phyloP scores from a whole-genome alignment of 768 basidiomycete species.

The Termitomyces bulborhizus region DNA sequence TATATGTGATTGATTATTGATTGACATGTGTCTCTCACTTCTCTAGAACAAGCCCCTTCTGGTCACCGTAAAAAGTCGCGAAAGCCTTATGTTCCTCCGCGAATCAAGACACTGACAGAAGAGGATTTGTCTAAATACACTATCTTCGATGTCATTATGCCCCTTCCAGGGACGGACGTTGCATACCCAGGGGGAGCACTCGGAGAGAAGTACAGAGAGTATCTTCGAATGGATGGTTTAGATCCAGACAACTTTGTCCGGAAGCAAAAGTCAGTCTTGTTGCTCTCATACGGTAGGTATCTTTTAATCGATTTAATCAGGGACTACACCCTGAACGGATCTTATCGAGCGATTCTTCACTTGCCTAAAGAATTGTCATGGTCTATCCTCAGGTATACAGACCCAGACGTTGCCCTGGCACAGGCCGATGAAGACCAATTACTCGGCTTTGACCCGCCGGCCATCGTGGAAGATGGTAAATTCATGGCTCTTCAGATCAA shows the following conservation, averaged over 20 bases:
- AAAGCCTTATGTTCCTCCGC: slow-evolving; percentile 60
- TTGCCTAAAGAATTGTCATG: slow-evolving; percentile 78
- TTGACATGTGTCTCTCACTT: background rate
- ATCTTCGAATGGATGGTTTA: slow-evolving; percentile 78
- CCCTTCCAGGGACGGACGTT: slow-evolving; percentile 93
- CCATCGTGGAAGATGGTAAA: slow-evolving; percentile 61
- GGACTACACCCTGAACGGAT: slow-evolving; percentile 89
- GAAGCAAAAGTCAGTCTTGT: slow-evolving; percentile 72
- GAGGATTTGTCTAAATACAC: slow-evolving; percentile 76
- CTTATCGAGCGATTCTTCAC: slow-evolving; percentile 90
- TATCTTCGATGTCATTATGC: slow-evolving; percentile 95
- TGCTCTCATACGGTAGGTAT: background rate
- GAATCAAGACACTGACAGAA: slow-evolving; percentile 71
- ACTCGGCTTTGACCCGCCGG: slow-evolving; percentile 72
- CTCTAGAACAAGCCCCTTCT: slow-evolving; percentile 17
- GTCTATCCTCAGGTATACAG: slow-evolving; percentile 82
- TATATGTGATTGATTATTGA: slow-evolving; percentile 11
- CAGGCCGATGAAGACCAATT: slow-evolving; percentile 95
- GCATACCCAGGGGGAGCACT: slow-evolving; percentile 84
- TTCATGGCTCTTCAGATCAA: slow-evolving; percentile 86
- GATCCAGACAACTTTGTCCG: slow-evolving; percentile 87
- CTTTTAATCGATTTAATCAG: slow-evolving; percentile 32
- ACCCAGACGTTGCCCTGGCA: slow-evolving; percentile 86
- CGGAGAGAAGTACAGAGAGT: slow-evolving; percentile 82
- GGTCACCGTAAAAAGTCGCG: slow-evolving; percentile 28